Percentiles rank a stretch among this genome's conserved stretches.
These are phyloP conservation scores for Neurospora tetrasperma DNA, from an alignment of 495 filamentous ascomycete genomes.

Conservation along the genomic window DNA sequence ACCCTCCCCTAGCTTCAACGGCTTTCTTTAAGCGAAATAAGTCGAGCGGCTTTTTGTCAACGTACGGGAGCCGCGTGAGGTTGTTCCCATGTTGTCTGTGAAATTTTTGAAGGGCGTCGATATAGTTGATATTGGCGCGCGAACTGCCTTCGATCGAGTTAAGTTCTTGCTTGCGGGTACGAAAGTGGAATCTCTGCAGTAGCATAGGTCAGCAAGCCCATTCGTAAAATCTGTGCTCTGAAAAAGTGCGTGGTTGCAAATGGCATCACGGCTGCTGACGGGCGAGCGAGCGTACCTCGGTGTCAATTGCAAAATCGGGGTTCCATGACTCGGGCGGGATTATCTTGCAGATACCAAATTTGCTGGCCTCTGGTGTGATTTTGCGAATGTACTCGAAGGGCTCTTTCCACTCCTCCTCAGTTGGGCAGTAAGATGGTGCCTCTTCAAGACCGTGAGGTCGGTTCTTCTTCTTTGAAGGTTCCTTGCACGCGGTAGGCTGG, in stretches of 20 bases:
- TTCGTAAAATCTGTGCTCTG: not conserved
- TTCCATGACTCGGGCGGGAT: constrained; percentile 92
- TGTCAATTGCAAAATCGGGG: constrained; percentile 90
- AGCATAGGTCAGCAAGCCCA: constrained; percentile 6
- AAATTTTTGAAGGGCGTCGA: constrained; percentile 91
- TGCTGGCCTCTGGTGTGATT: constrained; percentile 69
- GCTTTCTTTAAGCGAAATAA: constrained; percentile 95
- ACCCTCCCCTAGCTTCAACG: constrained; percentile 85
- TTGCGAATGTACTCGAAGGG: constrained; percentile 86
- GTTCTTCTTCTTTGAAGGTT: constrained; percentile 60
- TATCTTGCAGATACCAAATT: constrained; percentile 90
- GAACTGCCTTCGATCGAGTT: constrained; percentile 98
- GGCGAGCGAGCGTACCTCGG: constrained; percentile 58
- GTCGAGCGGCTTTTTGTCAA: constrained; percentile 96
- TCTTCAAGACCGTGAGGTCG: constrained; percentile 79
- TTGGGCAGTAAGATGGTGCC: constrained; percentile 85
- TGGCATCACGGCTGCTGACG: not conserved
- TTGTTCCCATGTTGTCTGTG: constrained; percentile 95
- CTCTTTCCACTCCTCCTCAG: constrained; percentile 87
- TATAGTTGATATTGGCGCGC: constrained; percentile 88
- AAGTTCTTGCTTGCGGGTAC: constrained; percentile 90
- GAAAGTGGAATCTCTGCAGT: constrained; percentile 87
- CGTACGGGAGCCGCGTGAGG: constrained; percentile 85
- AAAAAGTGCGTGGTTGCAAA: not conserved
- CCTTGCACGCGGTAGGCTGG: constrained; percentile 61